These are phyloP conservation scores for Colletotrichum eremochloae DNA, from an alignment of 2,329 filamentous ascomycete genomes.

Conservation along the genomic window DNA sequence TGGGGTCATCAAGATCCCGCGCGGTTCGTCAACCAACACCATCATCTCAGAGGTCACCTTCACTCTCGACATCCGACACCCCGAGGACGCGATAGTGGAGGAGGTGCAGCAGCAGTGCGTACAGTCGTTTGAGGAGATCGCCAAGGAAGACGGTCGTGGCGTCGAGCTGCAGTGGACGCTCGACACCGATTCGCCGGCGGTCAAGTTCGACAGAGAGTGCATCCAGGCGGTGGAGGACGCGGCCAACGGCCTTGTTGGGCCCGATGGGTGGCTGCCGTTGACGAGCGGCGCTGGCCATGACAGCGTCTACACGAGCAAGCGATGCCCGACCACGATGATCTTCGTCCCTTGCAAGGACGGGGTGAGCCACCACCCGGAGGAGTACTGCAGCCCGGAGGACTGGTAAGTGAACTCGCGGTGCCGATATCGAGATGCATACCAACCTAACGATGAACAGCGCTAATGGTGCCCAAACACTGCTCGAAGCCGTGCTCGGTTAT, in stretches of 20 bases:
- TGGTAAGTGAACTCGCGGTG: constrained; percentile 51
- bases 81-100: constrained; percentile 37
- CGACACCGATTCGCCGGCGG: constrained; percentile 73
- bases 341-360: constrained; percentile 75
- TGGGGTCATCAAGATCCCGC: constrained; percentile 67
- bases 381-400: constrained; percentile 72
- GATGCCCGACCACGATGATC: constrained; percentile 75
- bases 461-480: constrained; percentile 43
- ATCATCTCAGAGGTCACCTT: constrained; percentile 40
- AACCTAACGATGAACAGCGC: constrained; percentile 34
- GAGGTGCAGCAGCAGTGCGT: constrained; percentile 45
- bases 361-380: constrained; percentile 73
- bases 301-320: constrained; percentile 71
- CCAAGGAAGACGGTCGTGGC: constrained; percentile 47
- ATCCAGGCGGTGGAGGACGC: constrained; percentile 75
- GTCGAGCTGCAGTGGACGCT: constrained; percentile 68
- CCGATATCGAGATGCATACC: background rate
- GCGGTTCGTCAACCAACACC: constrained; percentile 43
- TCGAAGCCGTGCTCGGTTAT: constrained; percentile 44
- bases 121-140: constrained; percentile 45
- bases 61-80: constrained; percentile 43
- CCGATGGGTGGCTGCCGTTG: constrained; percentile 53
- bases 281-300: constrained; percentile 60
- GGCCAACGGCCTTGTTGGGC: constrained; percentile 66
- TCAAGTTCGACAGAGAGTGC: constrained; percentile 76